phyloP scores from a whole-genome alignment of 108 stramenopile genomes.

The Cyclostephanos invisitatus region DNA sequence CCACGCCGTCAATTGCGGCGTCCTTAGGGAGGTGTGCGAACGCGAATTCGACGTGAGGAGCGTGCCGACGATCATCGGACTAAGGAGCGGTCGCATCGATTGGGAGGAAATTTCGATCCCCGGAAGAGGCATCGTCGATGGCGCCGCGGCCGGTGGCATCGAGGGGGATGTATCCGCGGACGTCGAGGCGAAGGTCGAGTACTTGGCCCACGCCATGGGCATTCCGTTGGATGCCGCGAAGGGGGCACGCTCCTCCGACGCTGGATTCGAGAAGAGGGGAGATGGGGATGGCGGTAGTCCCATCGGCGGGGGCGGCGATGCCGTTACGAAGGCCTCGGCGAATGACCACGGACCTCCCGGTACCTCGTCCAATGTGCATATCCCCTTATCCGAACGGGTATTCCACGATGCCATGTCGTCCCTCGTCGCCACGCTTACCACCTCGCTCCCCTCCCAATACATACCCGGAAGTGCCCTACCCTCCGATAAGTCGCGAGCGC shows the following conservation, averaged over 20 bases:
- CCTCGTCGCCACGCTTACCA: constrained; percentile 28
- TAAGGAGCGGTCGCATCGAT: constrained; percentile 45
- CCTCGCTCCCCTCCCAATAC: constrained; percentile 31
- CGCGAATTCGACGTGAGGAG: constrained; percentile 34
- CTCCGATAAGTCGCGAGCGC: constrained; percentile 22
- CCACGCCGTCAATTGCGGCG: constrained; percentile 48
- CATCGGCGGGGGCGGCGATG: background rate
- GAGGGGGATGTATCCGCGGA: constrained; percentile 19
- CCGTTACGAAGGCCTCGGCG: background rate
- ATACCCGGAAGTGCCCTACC: constrained; percentile 30
- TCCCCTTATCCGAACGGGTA: constrained; percentile 26
- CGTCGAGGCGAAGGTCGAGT: constrained; percentile 19
- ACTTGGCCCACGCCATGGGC: background rate
- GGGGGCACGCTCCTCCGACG: constrained; percentile 5
- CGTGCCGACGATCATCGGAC: constrained; percentile 43
- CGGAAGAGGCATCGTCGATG: constrained; percentile 11
- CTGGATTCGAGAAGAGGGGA: background rate
- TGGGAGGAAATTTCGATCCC: constrained; percentile 16
- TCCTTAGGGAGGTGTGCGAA: constrained; percentile 44
- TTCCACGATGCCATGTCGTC: constrained; percentile 43
- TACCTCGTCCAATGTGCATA: background rate
- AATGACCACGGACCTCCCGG: constrained; percentile 1
- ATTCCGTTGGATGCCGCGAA: constrained; percentile 21
- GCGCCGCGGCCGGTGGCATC: constrained; percentile 7
- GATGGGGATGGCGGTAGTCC: background rate